Evolutionary conservation across 306 rosid species (phyloP).

Genomic region (Castanea sativa): DNA sequence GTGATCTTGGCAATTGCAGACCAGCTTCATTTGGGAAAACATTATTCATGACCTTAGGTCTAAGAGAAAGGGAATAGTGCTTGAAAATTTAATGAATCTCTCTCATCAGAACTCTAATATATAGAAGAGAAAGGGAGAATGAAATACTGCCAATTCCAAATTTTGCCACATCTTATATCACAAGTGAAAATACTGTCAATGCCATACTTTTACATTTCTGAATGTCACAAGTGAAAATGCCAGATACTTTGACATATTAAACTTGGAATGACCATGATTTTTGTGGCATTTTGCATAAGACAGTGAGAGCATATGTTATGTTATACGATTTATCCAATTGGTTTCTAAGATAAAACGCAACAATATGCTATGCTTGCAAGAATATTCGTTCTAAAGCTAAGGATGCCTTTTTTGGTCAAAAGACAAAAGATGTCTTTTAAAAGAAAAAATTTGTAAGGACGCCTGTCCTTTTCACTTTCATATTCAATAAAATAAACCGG

Average conservation of each 20-base stretch:
- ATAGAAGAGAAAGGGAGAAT: not conserved
- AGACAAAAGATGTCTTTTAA: no score
- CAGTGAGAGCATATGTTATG: not conserved
- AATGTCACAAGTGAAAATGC: not conserved
- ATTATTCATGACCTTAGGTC: slow-evolving; percentile 25
- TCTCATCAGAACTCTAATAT: not conserved
- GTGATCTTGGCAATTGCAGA: slow-evolving; percentile 5
- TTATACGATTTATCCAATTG: not conserved
- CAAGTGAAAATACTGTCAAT: not conserved
- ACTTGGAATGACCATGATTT: no score
- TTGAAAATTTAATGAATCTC: not conserved
- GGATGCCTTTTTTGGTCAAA: not conserved
- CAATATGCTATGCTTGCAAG: slow-evolving; percentile 6
- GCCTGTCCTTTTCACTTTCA: not conserved
- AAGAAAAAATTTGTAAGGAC: no score
- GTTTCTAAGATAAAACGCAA: not conserved
- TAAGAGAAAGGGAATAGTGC: not conserved
- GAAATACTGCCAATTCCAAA: no score
- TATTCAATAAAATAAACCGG: no score
- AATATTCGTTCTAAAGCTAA: slow-evolving; percentile 20
- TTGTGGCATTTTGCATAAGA: not conserved
- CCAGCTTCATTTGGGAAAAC: not conserved
- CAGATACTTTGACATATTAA: not conserved
- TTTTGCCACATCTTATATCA: no score
- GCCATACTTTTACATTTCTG: not conserved